A percentile compares a stretch with the other conserved stretches of the same genome.
Conservation (phyloP, 23 red algal species). For the Gracilaria vermiculophylla region DNA sequence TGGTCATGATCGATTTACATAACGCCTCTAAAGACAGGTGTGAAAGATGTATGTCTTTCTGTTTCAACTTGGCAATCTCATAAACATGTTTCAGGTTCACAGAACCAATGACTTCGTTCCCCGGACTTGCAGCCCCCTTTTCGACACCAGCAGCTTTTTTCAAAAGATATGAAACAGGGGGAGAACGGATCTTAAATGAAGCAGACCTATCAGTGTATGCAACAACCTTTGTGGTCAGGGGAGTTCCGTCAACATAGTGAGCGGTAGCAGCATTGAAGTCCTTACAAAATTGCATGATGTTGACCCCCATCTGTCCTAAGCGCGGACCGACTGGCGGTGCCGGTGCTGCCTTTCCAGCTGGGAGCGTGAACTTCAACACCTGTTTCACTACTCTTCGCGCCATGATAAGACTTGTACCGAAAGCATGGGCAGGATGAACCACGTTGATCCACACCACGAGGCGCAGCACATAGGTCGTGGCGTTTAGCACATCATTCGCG, state of each 20-base stretch:
- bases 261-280: slow-evolving; percentile 95
- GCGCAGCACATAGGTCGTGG: too few species aligned
- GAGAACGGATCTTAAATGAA: slow-evolving; percentile 77
- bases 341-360: slow-evolving; percentile 93
- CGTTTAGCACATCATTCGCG: too few species aligned
- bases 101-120: slow-evolving; percentile 62
- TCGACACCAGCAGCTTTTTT: slow-evolving; percentile 77
- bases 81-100: slow-evolving; percentile 84
- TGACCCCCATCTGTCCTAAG: slow-evolving; percentile 91
- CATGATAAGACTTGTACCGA: not conserved
- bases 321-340: slow-evolving; percentile 92
- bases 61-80: slow-evolving; percentile 93
- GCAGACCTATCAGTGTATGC: slow-evolving; percentile 92
- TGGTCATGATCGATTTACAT: slow-evolving; percentile 81
- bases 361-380: slow-evolving; percentile 77
- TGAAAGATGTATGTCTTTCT: slow-evolving; percentile 77
- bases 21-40: slow-evolving; percentile 71
- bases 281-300: slow-evolving; percentile 99
- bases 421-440: too few species aligned
- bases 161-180: slow-evolving; percentile 85
- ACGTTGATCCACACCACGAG: too few species aligned
- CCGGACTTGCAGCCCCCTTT: slow-evolving; percentile 73
- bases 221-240: slow-evolving; percentile 79
- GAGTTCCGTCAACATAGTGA: slow-evolving; percentile 72
- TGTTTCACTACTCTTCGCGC: slow-evolving; percentile 70